Conservation (phyloP, 108 stramenopile genomes). For the Pseudonitzschia multiseries region DNA sequence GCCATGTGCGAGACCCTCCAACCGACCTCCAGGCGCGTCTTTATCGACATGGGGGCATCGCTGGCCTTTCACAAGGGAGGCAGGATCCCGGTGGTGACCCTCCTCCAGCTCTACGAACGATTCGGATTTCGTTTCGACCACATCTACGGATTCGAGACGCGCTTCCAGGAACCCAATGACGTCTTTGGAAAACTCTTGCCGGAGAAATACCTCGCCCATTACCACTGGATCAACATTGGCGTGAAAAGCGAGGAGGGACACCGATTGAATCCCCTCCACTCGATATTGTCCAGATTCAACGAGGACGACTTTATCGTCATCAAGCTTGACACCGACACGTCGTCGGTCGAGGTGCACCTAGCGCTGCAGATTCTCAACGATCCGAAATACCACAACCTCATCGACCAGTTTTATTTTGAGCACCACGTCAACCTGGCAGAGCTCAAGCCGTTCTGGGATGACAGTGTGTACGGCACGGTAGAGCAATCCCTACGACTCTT, state of each 20-base stretch:
- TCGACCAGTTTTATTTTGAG: conserved; percentile 83
- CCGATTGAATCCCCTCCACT: conserved; percentile 48
- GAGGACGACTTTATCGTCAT: conserved; percentile 64
- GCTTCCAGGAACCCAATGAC: conserved; percentile 25
- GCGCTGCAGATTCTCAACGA: conserved; percentile 40
- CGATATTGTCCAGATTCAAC: conserved; percentile 34
- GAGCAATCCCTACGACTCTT: conserved; percentile 54
- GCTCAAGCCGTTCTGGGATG: conserved; percentile 38
- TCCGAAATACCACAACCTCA: conserved; percentile 24
- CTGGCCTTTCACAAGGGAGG: conserved; percentile 44
- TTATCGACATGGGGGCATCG: conserved; percentile 71
- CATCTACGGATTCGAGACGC: conserved; percentile 59
- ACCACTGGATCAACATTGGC: conserved; percentile 66
- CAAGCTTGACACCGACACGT: conserved; percentile 68
- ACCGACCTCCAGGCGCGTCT: conserved; percentile 32
- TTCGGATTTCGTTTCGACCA: conserved; percentile 76
- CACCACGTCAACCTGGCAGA: conserved; percentile 55
- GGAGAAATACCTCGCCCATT: conserved; percentile 27
- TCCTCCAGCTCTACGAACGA: conserved; percentile 38
- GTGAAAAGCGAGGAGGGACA: conserved; percentile 12
- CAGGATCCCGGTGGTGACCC: conserved; percentile 27
- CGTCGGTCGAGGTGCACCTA: conserved; percentile 43
- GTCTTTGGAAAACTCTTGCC: conserved; percentile 31
- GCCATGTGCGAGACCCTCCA: conserved; percentile 56
- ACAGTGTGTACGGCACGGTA: conserved; percentile 46